Evolutionary conservation across 179 eudicot genomes (phyloP).

Genomic region (Actinidia polygama): DNA sequence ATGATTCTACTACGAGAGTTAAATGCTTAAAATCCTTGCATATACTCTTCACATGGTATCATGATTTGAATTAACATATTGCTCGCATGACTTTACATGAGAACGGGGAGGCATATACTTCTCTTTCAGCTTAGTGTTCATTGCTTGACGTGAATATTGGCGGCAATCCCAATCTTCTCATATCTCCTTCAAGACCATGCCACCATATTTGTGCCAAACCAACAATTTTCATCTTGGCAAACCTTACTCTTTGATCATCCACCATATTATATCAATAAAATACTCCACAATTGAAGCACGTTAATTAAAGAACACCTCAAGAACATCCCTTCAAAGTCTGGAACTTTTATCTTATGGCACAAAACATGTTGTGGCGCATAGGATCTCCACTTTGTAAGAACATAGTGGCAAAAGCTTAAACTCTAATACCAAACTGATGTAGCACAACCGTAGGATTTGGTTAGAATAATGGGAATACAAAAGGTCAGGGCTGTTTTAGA

Average conservation of each 20-base stretch:
- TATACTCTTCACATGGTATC: background rate
- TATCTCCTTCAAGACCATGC: background rate
- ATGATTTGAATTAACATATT: background rate
- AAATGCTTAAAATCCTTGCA: background rate
- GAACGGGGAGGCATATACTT: background rate
- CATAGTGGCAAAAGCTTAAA: background rate
- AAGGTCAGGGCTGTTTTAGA: too few relatives aligned
- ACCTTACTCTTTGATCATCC: background rate
- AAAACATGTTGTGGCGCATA: background rate
- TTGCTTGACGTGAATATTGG: background rate
- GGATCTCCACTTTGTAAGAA: background rate
- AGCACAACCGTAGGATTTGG: background rate
- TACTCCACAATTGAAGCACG: background rate
- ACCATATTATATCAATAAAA: background rate
- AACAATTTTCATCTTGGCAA: conserved; percentile 1
- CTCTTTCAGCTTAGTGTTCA: background rate
- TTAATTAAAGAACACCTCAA: background rate
- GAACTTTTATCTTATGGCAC: background rate
- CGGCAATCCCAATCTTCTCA: background rate
- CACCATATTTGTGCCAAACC: background rate
- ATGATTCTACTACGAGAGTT: background rate
- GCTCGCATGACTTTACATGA: background rate
- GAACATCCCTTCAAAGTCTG: background rate
- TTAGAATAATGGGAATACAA: too few relatives aligned
- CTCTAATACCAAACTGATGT: background rate